Percentiles rank a stretch among this genome's conserved stretches.
Evolutionary conservation across 768 basidiomycete genomes (phyloP).

Genomic region (Lentinula guzmanii): DNA sequence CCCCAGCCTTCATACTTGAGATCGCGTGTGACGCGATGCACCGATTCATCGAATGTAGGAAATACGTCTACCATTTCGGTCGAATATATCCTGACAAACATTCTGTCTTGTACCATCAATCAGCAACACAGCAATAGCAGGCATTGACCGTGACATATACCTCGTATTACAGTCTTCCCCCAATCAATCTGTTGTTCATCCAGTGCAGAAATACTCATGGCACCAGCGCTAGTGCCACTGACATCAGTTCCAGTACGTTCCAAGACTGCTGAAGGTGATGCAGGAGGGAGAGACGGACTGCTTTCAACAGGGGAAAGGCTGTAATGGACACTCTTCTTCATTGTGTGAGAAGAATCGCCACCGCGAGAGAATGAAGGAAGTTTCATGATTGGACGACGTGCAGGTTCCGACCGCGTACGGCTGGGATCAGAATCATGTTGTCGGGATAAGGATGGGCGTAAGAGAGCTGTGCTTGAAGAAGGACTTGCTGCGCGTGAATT

Average conservation of each 20-base stretch:
- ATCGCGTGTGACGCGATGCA: conserved; percentile 58
- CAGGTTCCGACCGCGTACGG: conserved; percentile 13
- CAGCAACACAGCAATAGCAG: conserved; percentile 10
- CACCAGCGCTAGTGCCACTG: conserved; percentile 60
- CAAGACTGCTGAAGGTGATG: conserved; percentile 61
- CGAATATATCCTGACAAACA: conserved; percentile 77
- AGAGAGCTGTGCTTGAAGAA: conserved; percentile 13
- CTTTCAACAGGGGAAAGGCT: conserved; percentile 16
- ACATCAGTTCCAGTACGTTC: conserved; percentile 50
- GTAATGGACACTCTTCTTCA: conserved; percentile 35
- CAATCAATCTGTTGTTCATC: conserved; percentile 20
- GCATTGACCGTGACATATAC: conserved; percentile 33
- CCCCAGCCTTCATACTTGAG: conserved; percentile 63
- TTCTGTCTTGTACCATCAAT: conserved; percentile 58
- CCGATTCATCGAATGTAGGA: conserved; percentile 55
- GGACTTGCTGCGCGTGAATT: conserved; percentile 1
- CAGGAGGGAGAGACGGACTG: conserved; percentile 23
- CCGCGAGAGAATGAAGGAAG: conserved; percentile 10
- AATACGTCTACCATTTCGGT: conserved; percentile 45
- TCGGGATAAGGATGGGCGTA: conserved; percentile 7
- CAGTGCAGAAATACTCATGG: conserved; percentile 26
- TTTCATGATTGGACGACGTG: conserved; percentile 15
- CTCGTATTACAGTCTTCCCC: conserved; percentile 68
- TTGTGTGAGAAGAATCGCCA: conserved; percentile 11
- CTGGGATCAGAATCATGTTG: neutral